Evolutionary conservation across 495 filamentous ascomycete genomes (phyloP).

Genomic region (Xylaria intraflava): DNA sequence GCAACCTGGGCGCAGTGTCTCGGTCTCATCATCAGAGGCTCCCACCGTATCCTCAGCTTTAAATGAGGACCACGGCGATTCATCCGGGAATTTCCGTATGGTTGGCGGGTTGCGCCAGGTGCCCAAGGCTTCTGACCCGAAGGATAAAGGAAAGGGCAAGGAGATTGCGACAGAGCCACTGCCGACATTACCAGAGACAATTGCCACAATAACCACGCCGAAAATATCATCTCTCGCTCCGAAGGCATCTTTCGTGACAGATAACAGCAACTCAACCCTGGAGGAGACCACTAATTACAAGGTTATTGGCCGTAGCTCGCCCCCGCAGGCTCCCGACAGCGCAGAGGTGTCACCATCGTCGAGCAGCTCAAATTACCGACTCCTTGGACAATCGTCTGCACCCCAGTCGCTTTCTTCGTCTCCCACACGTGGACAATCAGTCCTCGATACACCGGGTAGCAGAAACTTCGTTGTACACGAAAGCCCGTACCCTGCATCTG

Average conservation of each 20-base stretch:
- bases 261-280: conserved; percentile 34
- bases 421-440: conserved; percentile 5
- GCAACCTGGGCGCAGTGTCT: conserved; percentile 35
- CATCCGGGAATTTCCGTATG: conserved; percentile 49
- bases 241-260: conserved; percentile 44
- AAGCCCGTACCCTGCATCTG: conserved; percentile 14
- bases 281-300: conserved; percentile 51
- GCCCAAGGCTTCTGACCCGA: conserved; percentile 42
- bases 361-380: conserved; percentile 35
- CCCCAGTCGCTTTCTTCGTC: conserved; percentile 23
- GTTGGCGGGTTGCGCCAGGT: conserved; percentile 51
- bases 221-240: conserved; percentile 24
- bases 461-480: conserved; percentile 9
- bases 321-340: conserved; percentile 31
- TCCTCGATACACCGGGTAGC: conserved; percentile 7
- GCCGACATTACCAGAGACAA: conserved; percentile 35
- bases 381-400: conserved; percentile 36
- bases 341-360: conserved; percentile 28
- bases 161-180: conserved; percentile 27
- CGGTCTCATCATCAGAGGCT: conserved; percentile 25
- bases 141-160: conserved; percentile 34
- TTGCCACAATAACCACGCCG: conserved; percentile 16
- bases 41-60: conserved; percentile 31
- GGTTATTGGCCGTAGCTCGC: conserved; percentile 39
- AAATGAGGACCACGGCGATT: conserved; percentile 35